A percentile compares a stretch with the other conserved stretches of the same genome.
These are phyloP conservation scores for Hyaloperonospora brassicae DNA, from an alignment of 352 stramenopile species.

Conservation along the genomic window DNA sequence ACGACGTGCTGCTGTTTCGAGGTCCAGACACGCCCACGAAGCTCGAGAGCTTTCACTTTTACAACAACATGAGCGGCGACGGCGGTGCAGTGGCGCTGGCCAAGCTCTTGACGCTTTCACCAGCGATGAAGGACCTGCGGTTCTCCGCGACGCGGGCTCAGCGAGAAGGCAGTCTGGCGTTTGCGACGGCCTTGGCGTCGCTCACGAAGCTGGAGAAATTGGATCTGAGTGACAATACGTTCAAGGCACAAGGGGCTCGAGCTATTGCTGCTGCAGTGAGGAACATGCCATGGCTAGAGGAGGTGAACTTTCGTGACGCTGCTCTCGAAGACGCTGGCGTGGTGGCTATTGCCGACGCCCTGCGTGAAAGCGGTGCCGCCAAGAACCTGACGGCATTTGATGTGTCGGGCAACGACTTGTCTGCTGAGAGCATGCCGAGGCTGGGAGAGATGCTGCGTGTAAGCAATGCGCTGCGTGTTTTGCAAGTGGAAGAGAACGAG, in stretches of 20 bases:
- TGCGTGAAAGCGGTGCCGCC: slow-evolving; percentile 37
- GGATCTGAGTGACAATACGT: slow-evolving; percentile 93
- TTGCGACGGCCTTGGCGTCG: slow-evolving; percentile 70
- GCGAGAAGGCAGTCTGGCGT: slow-evolving; percentile 76
- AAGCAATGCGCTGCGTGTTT: slow-evolving; percentile 53
- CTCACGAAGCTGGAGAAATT: slow-evolving; percentile 75
- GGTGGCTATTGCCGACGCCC: slow-evolving; percentile 65
- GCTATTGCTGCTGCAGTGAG: slow-evolving; percentile 83
- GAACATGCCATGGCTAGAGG: slow-evolving; percentile 54
- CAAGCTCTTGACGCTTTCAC: slow-evolving; percentile 81
- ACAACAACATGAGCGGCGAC: slow-evolving; percentile 96
- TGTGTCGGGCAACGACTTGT: slow-evolving; percentile 91
- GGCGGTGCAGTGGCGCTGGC: slow-evolving; percentile 84
- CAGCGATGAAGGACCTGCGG: slow-evolving; percentile 81
- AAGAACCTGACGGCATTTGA: slow-evolving; percentile 69
- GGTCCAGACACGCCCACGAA: slow-evolving; percentile 58
- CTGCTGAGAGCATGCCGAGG: slow-evolving; percentile 43
- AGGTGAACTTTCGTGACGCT: slow-evolving; percentile 88
- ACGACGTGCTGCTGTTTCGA: slow-evolving; percentile 83
- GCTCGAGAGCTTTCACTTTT: slow-evolving; percentile 92
- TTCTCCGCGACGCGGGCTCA: slow-evolving; percentile 91
- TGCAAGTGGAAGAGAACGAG: slow-evolving; percentile 92
- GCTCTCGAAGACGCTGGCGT: slow-evolving; percentile 87
- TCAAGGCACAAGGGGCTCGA: slow-evolving; percentile 77
- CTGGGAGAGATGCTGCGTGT: slow-evolving; percentile 40